These are phyloP conservation scores for Pseudohalonectria lignicola DNA, from an alignment of 2,329 filamentous ascomycete genomes.

Conservation along the genomic window DNA sequence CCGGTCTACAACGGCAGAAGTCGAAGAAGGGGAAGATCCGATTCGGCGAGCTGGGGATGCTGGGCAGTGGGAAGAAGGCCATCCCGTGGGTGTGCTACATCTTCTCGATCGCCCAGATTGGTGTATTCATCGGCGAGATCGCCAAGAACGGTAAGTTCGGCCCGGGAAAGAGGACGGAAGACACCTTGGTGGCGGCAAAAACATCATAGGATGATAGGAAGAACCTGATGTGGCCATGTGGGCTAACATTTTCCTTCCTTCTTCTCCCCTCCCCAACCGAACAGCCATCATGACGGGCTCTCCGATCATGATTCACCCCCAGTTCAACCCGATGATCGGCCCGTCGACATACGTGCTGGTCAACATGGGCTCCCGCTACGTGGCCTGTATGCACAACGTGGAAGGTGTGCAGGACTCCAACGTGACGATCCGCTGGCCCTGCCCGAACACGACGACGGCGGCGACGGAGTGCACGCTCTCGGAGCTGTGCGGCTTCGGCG, in stretches of 20 bases:
- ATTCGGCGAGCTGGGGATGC: slow-evolving; percentile 50
- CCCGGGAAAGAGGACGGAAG: no score
- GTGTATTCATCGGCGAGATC: slow-evolving; percentile 82
- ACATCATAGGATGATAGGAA: no score
- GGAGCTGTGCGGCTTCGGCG: slow-evolving; percentile 73
- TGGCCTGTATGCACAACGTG: slow-evolving; percentile 89
- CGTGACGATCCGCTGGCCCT: slow-evolving; percentile 53
- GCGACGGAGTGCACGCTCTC: slow-evolving; percentile 60
- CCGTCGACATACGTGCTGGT: slow-evolving; percentile 84
- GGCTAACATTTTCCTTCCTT: no score
- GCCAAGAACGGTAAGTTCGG: slow-evolving; percentile 66
- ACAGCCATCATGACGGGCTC: slow-evolving; percentile 50
- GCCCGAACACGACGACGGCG: slow-evolving; percentile 64
- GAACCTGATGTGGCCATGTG: no score
- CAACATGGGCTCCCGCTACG: slow-evolving; percentile 87
- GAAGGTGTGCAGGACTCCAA: slow-evolving; percentile 46
- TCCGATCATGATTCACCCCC: slow-evolving; percentile 67
- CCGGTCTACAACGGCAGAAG: slow-evolving; percentile 13
- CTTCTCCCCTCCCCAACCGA: no score
- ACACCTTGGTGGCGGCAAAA: no score
- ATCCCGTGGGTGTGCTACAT: slow-evolving; percentile 76
- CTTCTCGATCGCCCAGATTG: slow-evolving; percentile 65
- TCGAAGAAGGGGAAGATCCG: slow-evolving; percentile 32
- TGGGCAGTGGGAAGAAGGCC: slow-evolving; percentile 41
- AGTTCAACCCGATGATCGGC: slow-evolving; percentile 95